A percentile compares a stretch with the other conserved stretches of the same genome.
phyloP scores from a whole-genome alignment of 345 rosid species.

The Nasturtium officinale region DNA sequence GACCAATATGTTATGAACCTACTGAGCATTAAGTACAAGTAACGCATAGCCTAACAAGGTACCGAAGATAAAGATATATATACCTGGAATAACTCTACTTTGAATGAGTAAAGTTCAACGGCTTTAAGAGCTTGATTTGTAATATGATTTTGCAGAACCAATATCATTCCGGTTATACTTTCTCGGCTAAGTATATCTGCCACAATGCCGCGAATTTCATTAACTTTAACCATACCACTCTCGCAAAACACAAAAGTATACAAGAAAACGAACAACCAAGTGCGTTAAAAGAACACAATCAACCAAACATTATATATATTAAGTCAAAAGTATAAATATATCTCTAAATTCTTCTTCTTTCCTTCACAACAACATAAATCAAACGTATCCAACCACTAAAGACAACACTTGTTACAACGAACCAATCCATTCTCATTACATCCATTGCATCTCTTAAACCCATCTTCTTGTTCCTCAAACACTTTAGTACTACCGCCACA shows the following conservation, averaged over 20 bases:
- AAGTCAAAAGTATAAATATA: constrained; percentile 21
- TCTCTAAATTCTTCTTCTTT: constrained; percentile 6
- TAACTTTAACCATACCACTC: constrained; percentile 64
- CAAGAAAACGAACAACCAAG: constrained; percentile 25
- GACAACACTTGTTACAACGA: constrained; percentile 71
- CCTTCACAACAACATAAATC: constrained; percentile 23
- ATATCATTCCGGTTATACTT: constrained; percentile 61
- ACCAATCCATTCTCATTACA: constrained; percentile 92
- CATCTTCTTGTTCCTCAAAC: constrained; percentile 52
- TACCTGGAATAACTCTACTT: constrained; percentile 90
- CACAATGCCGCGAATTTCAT: constrained; percentile 57
- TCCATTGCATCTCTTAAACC: constrained; percentile 58
- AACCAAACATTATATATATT: constrained; percentile 6
- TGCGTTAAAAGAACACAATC: constrained; percentile 16
- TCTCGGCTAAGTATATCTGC: constrained; percentile 58
- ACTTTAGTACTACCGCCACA: constrained; percentile 84
- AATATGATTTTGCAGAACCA: constrained; percentile 66
- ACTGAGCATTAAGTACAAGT: background rate
- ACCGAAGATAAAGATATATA: background rate
- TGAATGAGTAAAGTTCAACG: constrained; percentile 64
- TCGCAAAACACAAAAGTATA: constrained; percentile 60
- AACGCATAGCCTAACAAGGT: background rate
- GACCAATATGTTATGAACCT: too few relatives aligned
- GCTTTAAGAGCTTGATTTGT: constrained; percentile 78
- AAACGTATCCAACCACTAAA: constrained; percentile 23